Evolutionary conservation across 1,284 basidiomycete genomes (phyloP), one percentile per base, ranked within the genome.

Genomic region (Cerrena zonata): DNA sequence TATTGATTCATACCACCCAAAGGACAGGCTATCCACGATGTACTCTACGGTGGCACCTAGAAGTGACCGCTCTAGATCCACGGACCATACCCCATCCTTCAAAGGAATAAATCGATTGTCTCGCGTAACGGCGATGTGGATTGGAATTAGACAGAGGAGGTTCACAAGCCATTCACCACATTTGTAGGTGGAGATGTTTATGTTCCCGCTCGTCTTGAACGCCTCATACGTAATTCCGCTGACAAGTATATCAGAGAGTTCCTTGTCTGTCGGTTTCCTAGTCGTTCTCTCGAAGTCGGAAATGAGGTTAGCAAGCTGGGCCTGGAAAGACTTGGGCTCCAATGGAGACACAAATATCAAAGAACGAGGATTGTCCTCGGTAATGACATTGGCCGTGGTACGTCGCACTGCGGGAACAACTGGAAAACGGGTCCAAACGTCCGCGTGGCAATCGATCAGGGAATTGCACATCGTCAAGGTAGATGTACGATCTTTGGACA

Each of bases 1-100:
- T 11, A 84, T 66, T 0, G 78, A 79, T 55, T 84, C 82, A 24
- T 82, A 84, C 82, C 82, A 84, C 1, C 82, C 82, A 49, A 84
- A 73, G 0, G 78, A 75, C 2, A 84, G 59, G 34, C 57, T 71
- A 51, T 81, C 76, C 13, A 80, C 74, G n/a, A 84, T 78, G 25
- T 67, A 67, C 11, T 71, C 72, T n/a, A 83, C 75, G 30, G 80
- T 76, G 0, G 79, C 80, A 3, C 82, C 82, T 1, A 84, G 65
- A 24, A 82, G 63, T 0, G 72, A 70, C 41, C 67, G 71, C 58
- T 84, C 82, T 7, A 76, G 61, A 13, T 74, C 72, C 0, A 72
- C 52, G 0, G 78, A 79, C 48, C 65, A 70, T 0, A 82, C 70
- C 0, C 80, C 80, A 55, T 82, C 80, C 51, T 79, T 82, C 38